Conservation (phyloP, 2,329 filamentous ascomycete genomes). For the Sporothrix mexicana region DNA sequence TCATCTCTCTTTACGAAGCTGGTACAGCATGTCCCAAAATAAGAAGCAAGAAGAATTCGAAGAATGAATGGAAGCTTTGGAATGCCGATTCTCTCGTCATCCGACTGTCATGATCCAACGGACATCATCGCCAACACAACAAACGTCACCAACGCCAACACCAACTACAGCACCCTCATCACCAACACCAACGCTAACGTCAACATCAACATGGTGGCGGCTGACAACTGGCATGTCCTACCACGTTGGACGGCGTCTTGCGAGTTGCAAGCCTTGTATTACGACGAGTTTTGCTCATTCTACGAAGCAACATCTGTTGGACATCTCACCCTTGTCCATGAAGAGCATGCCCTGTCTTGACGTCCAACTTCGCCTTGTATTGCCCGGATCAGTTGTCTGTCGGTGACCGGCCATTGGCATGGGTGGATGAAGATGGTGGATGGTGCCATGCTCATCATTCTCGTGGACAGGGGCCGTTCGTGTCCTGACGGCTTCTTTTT, state of each 20-base stretch:
- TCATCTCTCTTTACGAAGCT: not conserved
- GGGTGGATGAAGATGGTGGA: not conserved
- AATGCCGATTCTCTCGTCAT: not conserved
- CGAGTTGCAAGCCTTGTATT: not conserved
- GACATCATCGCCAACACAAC: not conserved
- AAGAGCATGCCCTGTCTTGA: not conserved
- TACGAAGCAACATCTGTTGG: not conserved
- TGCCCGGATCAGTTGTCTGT: not conserved
- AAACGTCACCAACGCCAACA: not conserved
- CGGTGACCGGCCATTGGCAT: not conserved
- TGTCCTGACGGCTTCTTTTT: too few relatives aligned
- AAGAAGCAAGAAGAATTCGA: not conserved
- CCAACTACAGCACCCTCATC: too few relatives aligned
- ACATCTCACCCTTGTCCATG: not conserved
- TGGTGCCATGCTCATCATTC: too few relatives aligned
- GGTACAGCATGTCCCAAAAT: not conserved
- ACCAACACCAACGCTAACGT: not conserved
- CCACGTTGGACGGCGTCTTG: not conserved
- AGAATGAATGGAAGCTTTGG: not conserved
- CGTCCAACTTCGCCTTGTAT: not conserved
- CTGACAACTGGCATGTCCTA: constrained; percentile 13
- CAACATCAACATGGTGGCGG: constrained; percentile 9
- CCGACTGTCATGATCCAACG: too few relatives aligned
- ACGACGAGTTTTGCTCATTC: not conserved
- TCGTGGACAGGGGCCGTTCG: too few relatives aligned